Percentiles rank a stretch among this genome's conserved stretches.
Conservation (phyloP, 2,329 filamentous ascomycete genomes). For the Conoideocrella luteorostrata region DNA sequence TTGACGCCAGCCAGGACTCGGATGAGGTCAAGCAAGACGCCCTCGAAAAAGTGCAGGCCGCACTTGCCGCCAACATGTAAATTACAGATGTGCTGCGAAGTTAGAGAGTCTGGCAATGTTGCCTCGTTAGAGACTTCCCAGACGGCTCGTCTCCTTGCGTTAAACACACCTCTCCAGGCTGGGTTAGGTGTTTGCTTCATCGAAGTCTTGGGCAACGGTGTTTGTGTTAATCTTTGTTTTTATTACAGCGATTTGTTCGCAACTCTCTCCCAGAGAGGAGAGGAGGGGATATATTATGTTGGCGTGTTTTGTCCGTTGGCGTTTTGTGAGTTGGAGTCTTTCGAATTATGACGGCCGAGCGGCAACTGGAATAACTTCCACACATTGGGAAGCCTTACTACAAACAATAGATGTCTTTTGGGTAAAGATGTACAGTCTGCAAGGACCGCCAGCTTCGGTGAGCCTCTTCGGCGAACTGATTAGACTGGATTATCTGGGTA, state of each 20-base stretch:
- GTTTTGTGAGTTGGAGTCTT: background rate
- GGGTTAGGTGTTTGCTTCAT: too few species aligned
- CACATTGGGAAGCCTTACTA: background rate
- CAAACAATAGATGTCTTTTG: background rate
- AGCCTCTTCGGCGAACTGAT: background rate
- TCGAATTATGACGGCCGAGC: background rate
- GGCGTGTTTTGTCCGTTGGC: too few species aligned
- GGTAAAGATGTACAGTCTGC: slow-evolving; percentile 5
- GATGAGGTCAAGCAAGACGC: slow-evolving; percentile 56
- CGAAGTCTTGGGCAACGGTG: too few species aligned
- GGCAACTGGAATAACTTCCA: background rate
- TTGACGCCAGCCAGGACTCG: slow-evolving; percentile 58
- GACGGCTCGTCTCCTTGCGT: too few species aligned
- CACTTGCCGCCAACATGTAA: slow-evolving; percentile 31
- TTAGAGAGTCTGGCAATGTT: background rate
- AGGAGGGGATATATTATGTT: too few species aligned
- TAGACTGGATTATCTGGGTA: background rate
- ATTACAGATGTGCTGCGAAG: background rate
- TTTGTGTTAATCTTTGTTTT: too few species aligned
- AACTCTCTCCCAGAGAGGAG: too few species aligned
- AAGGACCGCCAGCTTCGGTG: background rate
- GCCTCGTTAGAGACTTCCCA: too few species aligned
- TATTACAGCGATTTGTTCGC: too few species aligned
- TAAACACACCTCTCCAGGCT: too few species aligned
- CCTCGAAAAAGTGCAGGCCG: slow-evolving; percentile 48